Evolutionary conservation across 305 asterid species (phyloP), one percentile per base, ranked within the genome.

Genomic region (Lippia alba): DNA sequence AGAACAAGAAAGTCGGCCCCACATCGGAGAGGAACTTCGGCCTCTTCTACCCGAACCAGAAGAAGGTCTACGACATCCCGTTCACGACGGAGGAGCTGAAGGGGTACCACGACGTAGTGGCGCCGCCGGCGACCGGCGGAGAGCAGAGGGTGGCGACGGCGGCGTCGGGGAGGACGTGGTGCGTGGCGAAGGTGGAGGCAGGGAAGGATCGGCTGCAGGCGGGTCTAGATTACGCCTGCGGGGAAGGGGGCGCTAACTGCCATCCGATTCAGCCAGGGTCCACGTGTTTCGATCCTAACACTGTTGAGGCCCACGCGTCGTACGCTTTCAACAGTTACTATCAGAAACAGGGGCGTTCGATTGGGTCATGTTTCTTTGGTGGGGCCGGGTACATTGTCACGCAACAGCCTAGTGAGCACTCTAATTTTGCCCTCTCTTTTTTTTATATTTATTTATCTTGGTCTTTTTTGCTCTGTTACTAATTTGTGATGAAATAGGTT

Each of bases 281-380:
- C 80, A 81, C 93, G 88, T 93, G 97, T 85, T 93, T 87, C 78
- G 79, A 91, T 87, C 97, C 98, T 7, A 87, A 93, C 78, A 89
- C 96, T 14, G 72, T 93, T 0, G 90, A 80, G 75, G 92, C 98
- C 1, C 98, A 92, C 64, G 97, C 98, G 0, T 89, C 96, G 34
- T 86, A 56, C 3, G 98, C 98, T 4, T 93, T 93, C 86, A 93
- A 93, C 55, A 93, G 96, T 30, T 93, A 87, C 40, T 93, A 90
- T 58, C 97, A 93, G 85, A 93, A 83, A 81, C 86, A 83, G 62
- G 84, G 85, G 0, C 93, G 98, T 9, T 83, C 81, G 0, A 70
- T 70, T 55, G 97, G 97, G 16, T 78, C 93, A 33, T 93, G 98
- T 79, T 87, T 32, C 15, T 92, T 90, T 46, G 98, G 94, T 76